phyloP scores from a whole-genome alignment of 108 stramenopile genomes.

The Nitzschia sp. region DNA sequence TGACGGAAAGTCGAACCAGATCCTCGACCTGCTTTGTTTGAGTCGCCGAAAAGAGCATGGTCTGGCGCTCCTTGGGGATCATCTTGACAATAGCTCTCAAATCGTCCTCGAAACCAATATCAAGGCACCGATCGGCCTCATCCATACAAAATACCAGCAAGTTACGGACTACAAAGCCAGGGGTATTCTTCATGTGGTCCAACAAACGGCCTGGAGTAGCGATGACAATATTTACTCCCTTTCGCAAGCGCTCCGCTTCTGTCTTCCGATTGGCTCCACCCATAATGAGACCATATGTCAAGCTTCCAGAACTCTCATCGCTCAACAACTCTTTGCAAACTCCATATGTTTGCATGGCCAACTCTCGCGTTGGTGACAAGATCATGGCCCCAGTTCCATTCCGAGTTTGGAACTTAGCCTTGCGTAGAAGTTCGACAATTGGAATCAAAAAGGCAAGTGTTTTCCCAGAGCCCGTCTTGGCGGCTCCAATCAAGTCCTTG shows the following conservation, averaged over 20 bases:
- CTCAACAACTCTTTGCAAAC: slow-evolving; percentile 93
- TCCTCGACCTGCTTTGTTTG: slow-evolving; percentile 99
- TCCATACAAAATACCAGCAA: slow-evolving; percentile 96
- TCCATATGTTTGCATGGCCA: slow-evolving; percentile 99
- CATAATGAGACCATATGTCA: slow-evolving; percentile 94
- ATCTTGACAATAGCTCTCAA: slow-evolving; percentile 94
- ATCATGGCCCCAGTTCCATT: slow-evolving; percentile 98
- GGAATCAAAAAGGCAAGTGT: slow-evolving; percentile 98
- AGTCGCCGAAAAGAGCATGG: slow-evolving; percentile 98
- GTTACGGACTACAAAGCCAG: slow-evolving; percentile 90
- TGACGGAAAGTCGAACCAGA: slow-evolving; percentile 92
- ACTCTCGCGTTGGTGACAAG: slow-evolving; percentile 96
- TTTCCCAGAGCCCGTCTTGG: slow-evolving; percentile 98
- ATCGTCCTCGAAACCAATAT: slow-evolving; percentile 99
- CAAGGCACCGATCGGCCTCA: slow-evolving; percentile 98
- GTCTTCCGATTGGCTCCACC: slow-evolving; percentile 96
- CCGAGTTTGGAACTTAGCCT: slow-evolving; percentile 86
- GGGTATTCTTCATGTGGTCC: slow-evolving; percentile 98
- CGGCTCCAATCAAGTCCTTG: slow-evolving; percentile 97
- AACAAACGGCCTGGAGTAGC: slow-evolving; percentile 97
- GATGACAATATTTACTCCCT: slow-evolving; percentile 97
- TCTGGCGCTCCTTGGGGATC: slow-evolving; percentile 96
- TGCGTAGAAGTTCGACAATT: slow-evolving; percentile 89
- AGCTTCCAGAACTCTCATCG: slow-evolving; percentile 60
- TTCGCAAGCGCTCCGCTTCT: slow-evolving; percentile 95